Evolutionary conservation across 2,329 filamentous ascomycete genomes (phyloP).

Genomic region (Calonectria multiphialidica): DNA sequence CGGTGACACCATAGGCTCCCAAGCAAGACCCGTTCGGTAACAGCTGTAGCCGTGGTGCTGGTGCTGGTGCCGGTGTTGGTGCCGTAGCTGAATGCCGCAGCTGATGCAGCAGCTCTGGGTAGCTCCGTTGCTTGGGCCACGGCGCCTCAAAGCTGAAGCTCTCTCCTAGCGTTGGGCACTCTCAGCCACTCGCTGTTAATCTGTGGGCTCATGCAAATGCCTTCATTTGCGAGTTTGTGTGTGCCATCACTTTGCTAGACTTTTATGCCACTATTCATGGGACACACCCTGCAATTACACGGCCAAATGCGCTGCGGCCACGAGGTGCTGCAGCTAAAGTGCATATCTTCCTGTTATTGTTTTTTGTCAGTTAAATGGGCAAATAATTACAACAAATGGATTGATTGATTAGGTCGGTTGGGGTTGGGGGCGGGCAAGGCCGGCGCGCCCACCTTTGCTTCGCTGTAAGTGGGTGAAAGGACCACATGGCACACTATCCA

Average conservation of each 20-base stretch:
- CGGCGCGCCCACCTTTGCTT: neutral
- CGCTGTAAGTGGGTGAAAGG: no score
- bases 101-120: neutral
- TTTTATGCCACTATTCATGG: constrained; percentile 12
- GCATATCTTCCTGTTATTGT: neutral
- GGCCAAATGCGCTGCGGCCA: neutral
- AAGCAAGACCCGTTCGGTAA: neutral
- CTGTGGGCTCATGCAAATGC: neutral
- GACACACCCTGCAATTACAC: neutral
- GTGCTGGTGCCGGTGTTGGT: no score
- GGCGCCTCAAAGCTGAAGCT: neutral
- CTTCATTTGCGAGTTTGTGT: neutral
- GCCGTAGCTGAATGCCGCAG: no score
- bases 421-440: neutral
- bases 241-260: neutral
- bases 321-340: constrained; percentile 11
- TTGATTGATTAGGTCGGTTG: neutral
- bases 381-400: neutral
- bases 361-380: neutral
- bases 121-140: constrained; percentile 2
- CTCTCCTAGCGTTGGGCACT: neutral
- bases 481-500: neutral
- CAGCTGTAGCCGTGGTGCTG: neutral
- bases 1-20: constrained; percentile 30
- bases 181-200: neutral